Evolutionary conservation across 164 flowering plant species (phyloP).

Genomic region (Vitis vinifera): DNA sequence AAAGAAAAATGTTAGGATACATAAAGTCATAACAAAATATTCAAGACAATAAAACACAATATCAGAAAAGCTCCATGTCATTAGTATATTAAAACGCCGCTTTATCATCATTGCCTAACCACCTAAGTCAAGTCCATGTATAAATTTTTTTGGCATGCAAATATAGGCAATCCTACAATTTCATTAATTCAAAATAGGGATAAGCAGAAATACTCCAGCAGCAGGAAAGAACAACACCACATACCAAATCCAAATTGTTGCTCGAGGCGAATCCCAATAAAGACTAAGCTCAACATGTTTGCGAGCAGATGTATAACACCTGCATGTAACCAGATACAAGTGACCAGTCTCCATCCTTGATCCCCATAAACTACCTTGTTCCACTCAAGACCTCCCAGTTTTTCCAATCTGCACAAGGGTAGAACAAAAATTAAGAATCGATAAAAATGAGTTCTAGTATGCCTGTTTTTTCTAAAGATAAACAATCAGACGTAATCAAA

Average conservation of each 20-base stretch:
- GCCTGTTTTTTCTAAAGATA: too few relatives aligned
- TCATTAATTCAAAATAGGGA: too few relatives aligned
- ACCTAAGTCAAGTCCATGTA: not conserved
- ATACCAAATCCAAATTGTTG: conserved; percentile 88
- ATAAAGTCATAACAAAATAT: too few relatives aligned
- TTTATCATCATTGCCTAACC: too few relatives aligned
- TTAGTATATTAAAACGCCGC: too few relatives aligned
- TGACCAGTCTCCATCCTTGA: conserved; percentile 85
- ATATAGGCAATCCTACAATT: not conserved
- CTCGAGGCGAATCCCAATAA: conserved; percentile 86
- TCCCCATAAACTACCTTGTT: conserved; percentile 49
- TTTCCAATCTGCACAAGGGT: conserved; percentile 52
- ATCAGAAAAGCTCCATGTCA: conserved; percentile 11
- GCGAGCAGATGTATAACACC: conserved; percentile 81
- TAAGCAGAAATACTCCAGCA: not conserved
- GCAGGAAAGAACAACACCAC: conserved; percentile 4
- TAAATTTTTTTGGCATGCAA: not conserved
- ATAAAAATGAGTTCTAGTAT: too few relatives aligned
- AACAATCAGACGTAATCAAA: too few relatives aligned
- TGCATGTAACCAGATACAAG: conserved; percentile 89
- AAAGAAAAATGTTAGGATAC: conserved; percentile 1
- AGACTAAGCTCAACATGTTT: conserved; percentile 78
- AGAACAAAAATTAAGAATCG: not conserved
- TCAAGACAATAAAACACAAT: conserved; percentile 18
- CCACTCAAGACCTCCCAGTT: conserved; percentile 79